These are phyloP conservation scores for Purpureocillium takamizusanense DNA, from an alignment of 2,329 filamentous ascomycete genomes.

Conservation along the genomic window DNA sequence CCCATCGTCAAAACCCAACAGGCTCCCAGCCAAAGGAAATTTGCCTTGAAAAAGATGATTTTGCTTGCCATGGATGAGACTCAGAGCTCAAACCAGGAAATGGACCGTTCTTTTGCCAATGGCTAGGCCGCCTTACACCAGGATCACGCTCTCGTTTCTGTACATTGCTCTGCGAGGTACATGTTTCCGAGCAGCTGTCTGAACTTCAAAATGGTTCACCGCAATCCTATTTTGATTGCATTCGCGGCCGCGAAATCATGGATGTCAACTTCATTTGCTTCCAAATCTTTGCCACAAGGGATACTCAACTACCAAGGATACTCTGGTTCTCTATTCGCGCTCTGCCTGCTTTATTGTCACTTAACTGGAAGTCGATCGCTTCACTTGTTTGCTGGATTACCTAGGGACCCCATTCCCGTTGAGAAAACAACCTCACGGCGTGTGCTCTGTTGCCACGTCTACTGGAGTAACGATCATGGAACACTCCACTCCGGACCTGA, in stretches of 20 bases:
- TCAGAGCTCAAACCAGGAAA: not conserved
- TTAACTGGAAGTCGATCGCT: too few relatives aligned
- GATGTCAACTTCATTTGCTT: not conserved
- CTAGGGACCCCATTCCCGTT: too few relatives aligned
- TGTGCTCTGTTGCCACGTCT: too few relatives aligned
- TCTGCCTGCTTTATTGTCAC: not conserved
- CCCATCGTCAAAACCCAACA: not conserved
- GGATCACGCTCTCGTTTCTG: slow-evolving; percentile 1
- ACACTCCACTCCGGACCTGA: too few relatives aligned
- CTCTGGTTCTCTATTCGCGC: not conserved
- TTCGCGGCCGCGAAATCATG: slow-evolving; percentile 11
- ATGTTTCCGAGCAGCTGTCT: not conserved
- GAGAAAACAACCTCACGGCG: too few relatives aligned
- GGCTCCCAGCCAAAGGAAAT: not conserved
- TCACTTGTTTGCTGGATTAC: too few relatives aligned
- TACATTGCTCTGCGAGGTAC: not conserved
- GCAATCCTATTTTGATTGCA: slow-evolving; percentile 14
- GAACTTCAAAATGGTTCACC: slow-evolving; percentile 8
- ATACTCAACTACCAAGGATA: not conserved
- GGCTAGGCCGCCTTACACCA: not conserved
- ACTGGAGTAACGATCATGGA: too few relatives aligned
- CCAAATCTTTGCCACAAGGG: not conserved
- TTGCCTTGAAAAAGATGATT: not conserved
- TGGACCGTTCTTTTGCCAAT: not conserved
- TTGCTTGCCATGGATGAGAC: not conserved